These are phyloP conservation scores for Melanogaster broomeanus DNA, from an alignment of 768 basidiomycete species.

Conservation along the genomic window DNA sequence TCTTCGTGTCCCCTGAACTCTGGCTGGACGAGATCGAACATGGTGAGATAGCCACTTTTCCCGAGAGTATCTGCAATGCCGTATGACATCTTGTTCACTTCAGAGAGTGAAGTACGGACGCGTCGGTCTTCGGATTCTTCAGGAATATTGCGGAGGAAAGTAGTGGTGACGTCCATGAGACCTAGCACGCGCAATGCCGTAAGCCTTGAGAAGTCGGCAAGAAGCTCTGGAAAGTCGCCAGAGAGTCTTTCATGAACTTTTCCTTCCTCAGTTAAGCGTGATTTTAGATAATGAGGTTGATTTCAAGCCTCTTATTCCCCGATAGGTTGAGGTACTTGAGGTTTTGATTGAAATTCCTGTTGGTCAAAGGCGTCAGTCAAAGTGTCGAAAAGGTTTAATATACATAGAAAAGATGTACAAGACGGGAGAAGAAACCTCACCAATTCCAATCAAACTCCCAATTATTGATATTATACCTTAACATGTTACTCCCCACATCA, in stretches of 20 bases:
- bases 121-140: slow-evolving; percentile 88
- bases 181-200: slow-evolving; percentile 85
- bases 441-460: slow-evolving; percentile 99
- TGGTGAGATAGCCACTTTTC: slow-evolving; percentile 72
- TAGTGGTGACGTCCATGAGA: slow-evolving; percentile 92
- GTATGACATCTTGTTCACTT: slow-evolving; percentile 90
- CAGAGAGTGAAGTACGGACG: slow-evolving; percentile 86
- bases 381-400: background rate
- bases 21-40: slow-evolving; percentile 91
- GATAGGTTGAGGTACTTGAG: slow-evolving; percentile 95
- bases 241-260: too few relatives aligned
- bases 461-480: slow-evolving; percentile 98
- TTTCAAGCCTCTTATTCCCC: slow-evolving; percentile 94
- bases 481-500: slow-evolving; percentile 90
- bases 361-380: slow-evolving; percentile 1
- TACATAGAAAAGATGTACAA: background rate
- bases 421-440: slow-evolving; percentile 44
- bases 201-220: slow-evolving; percentile 89
- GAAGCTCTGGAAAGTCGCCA: slow-evolving; percentile 42
- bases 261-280: slow-evolving; percentile 21
- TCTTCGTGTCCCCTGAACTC: slow-evolving; percentile 75
- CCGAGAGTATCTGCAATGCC: slow-evolving; percentile 95
- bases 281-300: slow-evolving; percentile 68
- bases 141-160: slow-evolving; percentile 64
- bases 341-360: slow-evolving; percentile 94